Evolutionary conservation across 495 filamentous ascomycete genomes (phyloP).

Genomic region (Aspergillus coremiiformis): DNA sequence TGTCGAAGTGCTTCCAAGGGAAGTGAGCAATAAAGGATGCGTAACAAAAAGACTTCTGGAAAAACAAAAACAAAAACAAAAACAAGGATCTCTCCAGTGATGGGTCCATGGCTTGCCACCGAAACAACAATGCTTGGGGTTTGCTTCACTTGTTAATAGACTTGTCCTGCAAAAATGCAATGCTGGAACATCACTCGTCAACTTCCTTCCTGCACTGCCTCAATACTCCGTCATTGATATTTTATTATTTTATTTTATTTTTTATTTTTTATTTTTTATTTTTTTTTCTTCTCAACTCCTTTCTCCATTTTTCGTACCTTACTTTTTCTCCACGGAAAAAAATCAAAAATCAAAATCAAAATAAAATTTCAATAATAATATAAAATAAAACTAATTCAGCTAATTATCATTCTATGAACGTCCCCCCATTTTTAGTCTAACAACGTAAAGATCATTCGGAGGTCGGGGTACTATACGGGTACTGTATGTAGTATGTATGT

Average conservation of each 20-base stretch:
- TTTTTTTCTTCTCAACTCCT: neutral
- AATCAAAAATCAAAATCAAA: neutral
- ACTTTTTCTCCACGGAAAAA: neutral
- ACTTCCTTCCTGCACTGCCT: constrained; percentile 20
- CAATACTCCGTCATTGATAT: constrained; percentile 7
- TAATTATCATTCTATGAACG: neutral
- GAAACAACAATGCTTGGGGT: constrained; percentile 2
- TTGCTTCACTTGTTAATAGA: constrained; percentile 4
- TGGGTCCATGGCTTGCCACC: constrained; percentile 3
- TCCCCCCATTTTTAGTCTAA: neutral
- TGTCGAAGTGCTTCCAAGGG: no score
- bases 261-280: neutral
- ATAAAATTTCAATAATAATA: no score
- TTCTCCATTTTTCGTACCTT: neutral
- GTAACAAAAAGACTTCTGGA: neutral
- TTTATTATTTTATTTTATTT: neutral
- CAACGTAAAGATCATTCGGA: neutral
- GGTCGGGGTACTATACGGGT: neutral
- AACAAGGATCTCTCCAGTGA: neutral
- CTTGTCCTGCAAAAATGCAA: constrained; percentile 4
- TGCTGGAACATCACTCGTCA: constrained; percentile 17
- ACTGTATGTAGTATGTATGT: neutral
- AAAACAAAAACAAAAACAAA: neutral
- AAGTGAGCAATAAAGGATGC: neutral
- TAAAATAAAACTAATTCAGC: no score